phyloP scores from a whole-genome alignment of 345 rosid species.

The Arabidopsis suecica region DNA sequence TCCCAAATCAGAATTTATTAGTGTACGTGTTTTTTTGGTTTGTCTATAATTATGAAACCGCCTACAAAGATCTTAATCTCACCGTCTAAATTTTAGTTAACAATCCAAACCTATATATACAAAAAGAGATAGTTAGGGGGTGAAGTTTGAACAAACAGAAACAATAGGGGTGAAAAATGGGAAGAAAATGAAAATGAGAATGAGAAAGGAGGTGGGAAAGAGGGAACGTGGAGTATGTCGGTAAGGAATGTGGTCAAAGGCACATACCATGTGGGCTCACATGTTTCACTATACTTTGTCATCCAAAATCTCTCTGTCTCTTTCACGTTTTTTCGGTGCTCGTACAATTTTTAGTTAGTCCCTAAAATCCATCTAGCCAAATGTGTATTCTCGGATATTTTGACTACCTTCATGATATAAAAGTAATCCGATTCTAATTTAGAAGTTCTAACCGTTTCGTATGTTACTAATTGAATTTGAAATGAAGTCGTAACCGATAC shows the following conservation, averaged over 20 bases:
- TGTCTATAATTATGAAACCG: neutral
- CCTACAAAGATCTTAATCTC: neutral
- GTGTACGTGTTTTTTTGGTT: too few relatives aligned
- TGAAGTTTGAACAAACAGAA: neutral
- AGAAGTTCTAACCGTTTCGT: neutral
- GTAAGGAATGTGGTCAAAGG: constrained; percentile 45
- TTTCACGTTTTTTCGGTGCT: constrained; percentile 43
- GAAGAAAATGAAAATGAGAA: neutral
- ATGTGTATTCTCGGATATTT: too few relatives aligned
- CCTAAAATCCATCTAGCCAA: neutral
- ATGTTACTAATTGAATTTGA: neutral
- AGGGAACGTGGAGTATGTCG: constrained; percentile 47
- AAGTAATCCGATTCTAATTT: too few relatives aligned
- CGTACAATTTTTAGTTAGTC: neutral
- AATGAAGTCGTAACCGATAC: constrained; percentile 3
- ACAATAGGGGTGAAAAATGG: neutral
- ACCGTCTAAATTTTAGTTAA: neutral
- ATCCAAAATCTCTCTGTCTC: constrained; percentile 8
- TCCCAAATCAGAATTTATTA: too few relatives aligned
- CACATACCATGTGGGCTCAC: constrained; percentile 50
- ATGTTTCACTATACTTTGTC: constrained; percentile 40
- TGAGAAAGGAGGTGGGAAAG: constrained; percentile 15
- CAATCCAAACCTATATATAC: neutral
- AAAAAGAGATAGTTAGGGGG: neutral
- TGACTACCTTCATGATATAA: too few relatives aligned